Evolutionary conservation across 2,329 filamentous ascomycete species (phyloP).

Genomic region (Fonsecaea erecta): DNA sequence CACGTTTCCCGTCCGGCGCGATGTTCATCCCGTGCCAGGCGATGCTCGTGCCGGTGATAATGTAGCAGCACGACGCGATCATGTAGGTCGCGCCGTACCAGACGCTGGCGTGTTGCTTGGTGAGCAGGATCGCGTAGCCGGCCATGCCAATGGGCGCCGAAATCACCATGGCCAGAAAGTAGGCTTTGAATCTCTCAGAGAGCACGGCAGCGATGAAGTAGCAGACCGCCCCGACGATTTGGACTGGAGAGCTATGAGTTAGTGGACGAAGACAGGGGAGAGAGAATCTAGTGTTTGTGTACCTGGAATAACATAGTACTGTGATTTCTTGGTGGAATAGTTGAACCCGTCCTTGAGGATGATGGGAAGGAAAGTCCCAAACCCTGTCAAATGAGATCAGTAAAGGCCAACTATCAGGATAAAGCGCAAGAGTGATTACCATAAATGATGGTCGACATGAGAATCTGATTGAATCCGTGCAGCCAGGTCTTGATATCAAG

Average conservation of each 20-base stretch:
- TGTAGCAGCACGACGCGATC: constrained; percentile 54
- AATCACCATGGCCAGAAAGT: constrained; percentile 44
- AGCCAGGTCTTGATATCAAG: constrained; percentile 59
- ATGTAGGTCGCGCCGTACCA: constrained; percentile 58
- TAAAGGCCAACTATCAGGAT: no score
- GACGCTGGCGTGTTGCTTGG: constrained; percentile 54
- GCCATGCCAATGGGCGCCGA: constrained; percentile 53
- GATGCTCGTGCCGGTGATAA: constrained; percentile 52
- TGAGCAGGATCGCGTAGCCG: constrained; percentile 56
- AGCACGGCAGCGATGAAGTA: constrained; percentile 39
- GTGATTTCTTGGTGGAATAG: constrained; percentile 55
- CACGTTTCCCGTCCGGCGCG: constrained; percentile 65
- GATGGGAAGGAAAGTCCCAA: constrained; percentile 62
- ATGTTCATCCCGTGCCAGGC: constrained; percentile 57
- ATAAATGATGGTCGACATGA: constrained; percentile 58
- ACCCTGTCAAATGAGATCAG: constrained; percentile 44
- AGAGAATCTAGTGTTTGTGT: neutral
- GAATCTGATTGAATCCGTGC: constrained; percentile 57
- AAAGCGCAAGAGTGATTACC: constrained; percentile 4
- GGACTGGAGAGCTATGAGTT: constrained; percentile 47
- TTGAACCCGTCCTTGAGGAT: constrained; percentile 58
- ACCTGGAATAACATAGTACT: constrained; percentile 58
- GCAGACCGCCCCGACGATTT: constrained; percentile 41
- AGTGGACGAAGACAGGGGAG: neutral
- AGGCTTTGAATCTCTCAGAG: constrained; percentile 50